Base-by-base conservation (phyloP, 2,329 filamentous ascomycete species). In the Ceratocystis variospora region DNA sequence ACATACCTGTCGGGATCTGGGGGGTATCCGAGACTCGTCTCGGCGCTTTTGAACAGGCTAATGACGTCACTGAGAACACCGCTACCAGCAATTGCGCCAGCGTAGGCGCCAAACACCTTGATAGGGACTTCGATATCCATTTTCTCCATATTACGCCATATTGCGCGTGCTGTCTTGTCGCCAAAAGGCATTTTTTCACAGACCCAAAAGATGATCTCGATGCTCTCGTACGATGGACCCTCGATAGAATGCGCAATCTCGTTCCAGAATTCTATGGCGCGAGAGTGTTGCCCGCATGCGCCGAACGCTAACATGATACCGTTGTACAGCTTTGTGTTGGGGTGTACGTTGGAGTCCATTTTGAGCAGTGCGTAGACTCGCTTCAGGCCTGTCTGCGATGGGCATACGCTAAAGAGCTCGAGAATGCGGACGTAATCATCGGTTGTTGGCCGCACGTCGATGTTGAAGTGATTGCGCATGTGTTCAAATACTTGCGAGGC, bases 341-440 rank as follows among this genome's bases (percentile, higher is more conserved):
- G 81, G 70, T 92, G 85, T 46, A 97, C 81, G 53, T 84, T 83
- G n/a, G 86, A 81, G 74, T 99, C 94, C 74, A 96, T 86, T 77
- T 96, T 97, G 70, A 96, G 80, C 84, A 96, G 93, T 73, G 96
- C 96, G 77, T 96, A 88, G 1, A 96, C 83, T 69, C 88, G 83
- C 67, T 85, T 83, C 22, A 96, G 77, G 53, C 85, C 85, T 66
- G 89, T 85, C 1, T 76, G 37, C 65, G 79, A 77, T 0, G 76
- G 76, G 53, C 76, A 75, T n/a, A 75, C 74, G 2, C 87, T 86
- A 28, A 96, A 82, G 1, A 90, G 89, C 68, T 89, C 83, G 67
- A 97, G 87, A 69, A 87, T 92, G 44, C 81, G 77, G 2, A 89
- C 81, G 73, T 99, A 99, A 4, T 88, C 88, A 57, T 89, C 85